phyloP scores from a whole-genome alignment of 208 protist species.

The Trypanosoma platydactyli region DNA sequence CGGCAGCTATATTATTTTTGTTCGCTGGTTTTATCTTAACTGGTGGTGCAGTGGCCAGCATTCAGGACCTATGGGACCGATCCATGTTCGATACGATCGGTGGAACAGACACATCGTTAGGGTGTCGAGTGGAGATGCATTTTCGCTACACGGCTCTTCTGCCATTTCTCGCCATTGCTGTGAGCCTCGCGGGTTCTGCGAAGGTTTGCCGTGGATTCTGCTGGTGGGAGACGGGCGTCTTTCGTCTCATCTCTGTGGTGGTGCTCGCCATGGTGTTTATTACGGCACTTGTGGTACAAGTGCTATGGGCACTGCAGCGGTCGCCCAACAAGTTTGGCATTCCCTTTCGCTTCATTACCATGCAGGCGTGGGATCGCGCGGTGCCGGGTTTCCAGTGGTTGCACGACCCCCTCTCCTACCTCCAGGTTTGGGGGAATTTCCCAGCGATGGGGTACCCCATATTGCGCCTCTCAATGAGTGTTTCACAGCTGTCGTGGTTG shows the following conservation, averaged over 20 bases:
- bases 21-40: slow-evolving; percentile 22
- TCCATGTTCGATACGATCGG: background rate
- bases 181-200: slow-evolving; percentile 5
- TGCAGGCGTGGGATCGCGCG: background rate
- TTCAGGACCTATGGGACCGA: slow-evolving; percentile 3
- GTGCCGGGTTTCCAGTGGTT: slow-evolving; percentile 15
- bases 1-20: slow-evolving; percentile 18
- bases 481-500: slow-evolving; percentile 17
- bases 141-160: slow-evolving; percentile 8
- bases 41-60: slow-evolving; percentile 8
- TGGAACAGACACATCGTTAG: background rate
- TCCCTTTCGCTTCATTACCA: background rate
- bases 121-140: slow-evolving; percentile 9
- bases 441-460: slow-evolving; percentile 5
- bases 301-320: slow-evolving; percentile 4
- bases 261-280: background rate
- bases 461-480: slow-evolving; percentile 20
- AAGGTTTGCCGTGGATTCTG: slow-evolving; percentile 5
- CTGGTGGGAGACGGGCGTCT: slow-evolving; percentile 18
- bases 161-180: slow-evolving; percentile 7
- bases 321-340: slow-evolving; percentile 21
- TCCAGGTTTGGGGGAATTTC: background rate
- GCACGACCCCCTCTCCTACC: slow-evolving; percentile 1
- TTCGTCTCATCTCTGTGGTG: slow-evolving; percentile 1
- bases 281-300: background rate